These are phyloP conservation scores for Scutellaria minor DNA, from an alignment of 257 asterid species.

Conservation along the genomic window DNA sequence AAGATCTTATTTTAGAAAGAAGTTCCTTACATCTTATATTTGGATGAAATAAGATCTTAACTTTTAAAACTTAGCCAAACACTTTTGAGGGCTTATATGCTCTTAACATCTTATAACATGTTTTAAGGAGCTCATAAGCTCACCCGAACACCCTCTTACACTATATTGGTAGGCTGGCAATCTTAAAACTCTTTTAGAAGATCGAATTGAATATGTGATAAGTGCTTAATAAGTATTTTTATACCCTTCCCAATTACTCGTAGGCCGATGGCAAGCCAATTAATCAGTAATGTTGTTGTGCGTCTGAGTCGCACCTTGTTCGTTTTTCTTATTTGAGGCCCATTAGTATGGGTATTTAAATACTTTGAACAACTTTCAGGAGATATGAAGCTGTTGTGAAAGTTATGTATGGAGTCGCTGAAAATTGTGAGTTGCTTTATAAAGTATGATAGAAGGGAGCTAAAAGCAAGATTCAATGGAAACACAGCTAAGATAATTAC, in stretches of 20 bases:
- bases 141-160: background rate
- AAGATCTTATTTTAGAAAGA: no score
- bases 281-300: background rate
- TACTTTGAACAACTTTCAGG: constrained; percentile 17
- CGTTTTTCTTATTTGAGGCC: background rate
- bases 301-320: background rate
- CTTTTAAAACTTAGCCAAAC: no score
- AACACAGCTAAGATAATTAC: background rate
- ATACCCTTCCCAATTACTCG: constrained; percentile 17
- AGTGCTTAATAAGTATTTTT: background rate
- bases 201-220: constrained; percentile 9
- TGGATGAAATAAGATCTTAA: no score
- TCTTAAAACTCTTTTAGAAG: constrained; percentile 10
- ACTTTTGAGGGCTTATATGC: no score
- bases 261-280: background rate
- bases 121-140: no score
- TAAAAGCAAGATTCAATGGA: constrained; percentile 6
- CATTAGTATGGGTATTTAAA: background rate
- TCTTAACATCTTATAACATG: no score
- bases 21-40: no score
- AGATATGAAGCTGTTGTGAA: constrained; percentile 1
- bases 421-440: constrained; percentile 3
- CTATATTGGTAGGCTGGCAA: background rate
- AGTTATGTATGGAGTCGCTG: constrained; percentile 12
- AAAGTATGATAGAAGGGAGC: background rate